Base-by-base conservation (phyloP, 1,284 basidiomycete genomes). In the Pterulicium gracile region DNA sequence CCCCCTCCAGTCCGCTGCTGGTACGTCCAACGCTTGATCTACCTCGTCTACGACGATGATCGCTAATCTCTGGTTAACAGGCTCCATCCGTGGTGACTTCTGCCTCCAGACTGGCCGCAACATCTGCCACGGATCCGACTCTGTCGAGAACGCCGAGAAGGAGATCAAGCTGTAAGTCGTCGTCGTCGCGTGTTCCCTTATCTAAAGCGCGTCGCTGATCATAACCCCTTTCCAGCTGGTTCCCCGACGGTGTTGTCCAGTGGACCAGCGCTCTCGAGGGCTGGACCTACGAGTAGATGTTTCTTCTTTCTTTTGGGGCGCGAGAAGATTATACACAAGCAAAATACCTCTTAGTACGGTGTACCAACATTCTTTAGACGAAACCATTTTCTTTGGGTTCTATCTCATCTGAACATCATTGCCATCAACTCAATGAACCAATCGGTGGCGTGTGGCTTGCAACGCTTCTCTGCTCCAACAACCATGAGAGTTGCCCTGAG, bases 121-220 rank as follows among this genome's bases (percentile, higher is more conserved):
- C 75, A 85, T 93, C 67, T 89, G 87, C 75, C 90, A 97, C 70
- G 94, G 93, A 52, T 94, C 89, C 52, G 93, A 96, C 73, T 75
- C 87, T 47, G 85, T 93, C 57, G 88, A 92, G 69, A 90, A 67
- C 61, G 92, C 88, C 43, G 79, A 94, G 67, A 89, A 90, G 72
- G 92, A 95, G 71, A 94, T 95, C 57, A 71, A 68, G 42, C 79
- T 95, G 82, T 95, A 67, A 68, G 83, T 73, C 4, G 22, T 48
- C 24, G 40, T 49, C 35, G 27, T 41, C 17, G 22, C 27, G n/a
- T 19, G 3, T 17, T 44, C 46, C 39, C 45, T 60, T 24, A 61
- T 43, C 44, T n/a, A 22, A 7, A 19, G n/a, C n/a, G n/a, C n/a
- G n/a, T n/a, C n/a, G n/a, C n/a, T 43, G 4, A 3, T 22, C 23